Conservation (phyloP, 129 eudicot genomes). For the Arctium lappa region DNA sequence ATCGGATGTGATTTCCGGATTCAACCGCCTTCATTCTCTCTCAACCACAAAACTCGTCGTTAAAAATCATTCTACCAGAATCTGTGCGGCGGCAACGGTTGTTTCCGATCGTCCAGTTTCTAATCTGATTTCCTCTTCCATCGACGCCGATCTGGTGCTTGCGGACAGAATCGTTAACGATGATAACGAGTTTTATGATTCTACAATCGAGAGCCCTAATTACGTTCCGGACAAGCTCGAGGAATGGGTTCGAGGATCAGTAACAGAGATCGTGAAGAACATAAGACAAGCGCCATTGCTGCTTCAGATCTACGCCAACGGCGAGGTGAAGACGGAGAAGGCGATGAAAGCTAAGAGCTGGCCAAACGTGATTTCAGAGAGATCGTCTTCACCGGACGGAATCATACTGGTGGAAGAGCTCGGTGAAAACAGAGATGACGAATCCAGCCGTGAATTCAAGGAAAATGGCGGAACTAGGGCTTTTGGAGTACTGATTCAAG, state of each 20-base stretch:
- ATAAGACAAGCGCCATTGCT: slow-evolving; percentile 34
- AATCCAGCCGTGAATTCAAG: background rate
- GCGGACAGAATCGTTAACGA: background rate
- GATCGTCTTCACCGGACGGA: slow-evolving; percentile 44
- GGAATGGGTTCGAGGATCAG: slow-evolving; percentile 36
- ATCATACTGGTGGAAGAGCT: slow-evolving; percentile 54
- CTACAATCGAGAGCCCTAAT: background rate
- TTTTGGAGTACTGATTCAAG: slow-evolving; percentile 50
- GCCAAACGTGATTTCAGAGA: slow-evolving; percentile 22
- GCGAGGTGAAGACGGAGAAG: slow-evolving; percentile 36
- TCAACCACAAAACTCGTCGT: slow-evolving; percentile 3
- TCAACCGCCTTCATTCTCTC: slow-evolving; percentile 1
- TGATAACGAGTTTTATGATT: slow-evolving; percentile 4
- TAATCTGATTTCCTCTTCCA: background rate
- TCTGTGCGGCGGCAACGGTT: slow-evolving; percentile 17
- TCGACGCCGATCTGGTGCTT: background rate
- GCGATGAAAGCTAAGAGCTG: slow-evolving; percentile 35
- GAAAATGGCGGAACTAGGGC: slow-evolving; percentile 35
- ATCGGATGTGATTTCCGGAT: background rate
- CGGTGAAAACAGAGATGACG: background rate
- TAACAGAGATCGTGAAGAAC: slow-evolving; percentile 36
- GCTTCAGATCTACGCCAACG: slow-evolving; percentile 28
- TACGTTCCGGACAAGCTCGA: slow-evolving; percentile 26
- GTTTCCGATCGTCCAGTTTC: background rate
- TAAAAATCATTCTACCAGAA: background rate